phyloP scores from a whole-genome alignment of 257 asterid genomes.

The Solanum dulcamara region DNA sequence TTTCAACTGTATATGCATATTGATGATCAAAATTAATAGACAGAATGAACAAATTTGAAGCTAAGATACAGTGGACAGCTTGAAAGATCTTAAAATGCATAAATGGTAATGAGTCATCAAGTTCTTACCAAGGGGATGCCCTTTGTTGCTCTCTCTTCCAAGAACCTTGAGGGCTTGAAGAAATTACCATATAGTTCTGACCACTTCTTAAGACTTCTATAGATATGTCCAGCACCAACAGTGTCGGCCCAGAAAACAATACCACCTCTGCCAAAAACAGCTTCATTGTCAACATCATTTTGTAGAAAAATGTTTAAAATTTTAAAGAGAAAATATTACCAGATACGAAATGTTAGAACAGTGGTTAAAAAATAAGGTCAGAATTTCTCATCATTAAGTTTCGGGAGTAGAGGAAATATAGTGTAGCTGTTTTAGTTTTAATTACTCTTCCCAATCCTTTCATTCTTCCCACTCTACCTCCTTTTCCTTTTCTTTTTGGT shows the following conservation, averaged over 20 bases:
- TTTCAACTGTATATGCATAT: background rate
- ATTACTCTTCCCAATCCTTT: background rate
- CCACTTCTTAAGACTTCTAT: constrained; percentile 75
- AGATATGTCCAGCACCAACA: constrained; percentile 64
- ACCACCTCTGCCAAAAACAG: constrained; percentile 72
- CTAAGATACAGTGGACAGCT: background rate
- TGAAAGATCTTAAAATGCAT: background rate
- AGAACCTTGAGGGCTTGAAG: constrained; percentile 73
- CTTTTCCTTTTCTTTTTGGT: background rate
- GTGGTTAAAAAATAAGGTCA: background rate
- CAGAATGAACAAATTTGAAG: background rate
- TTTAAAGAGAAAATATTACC: background rate
- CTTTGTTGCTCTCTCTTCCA: constrained; percentile 81
- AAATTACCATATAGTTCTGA: constrained; percentile 55
- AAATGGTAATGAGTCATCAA: background rate
- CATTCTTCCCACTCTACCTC: background rate
- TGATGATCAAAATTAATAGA: background rate
- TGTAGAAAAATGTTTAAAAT: background rate
- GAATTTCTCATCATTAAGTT: background rate
- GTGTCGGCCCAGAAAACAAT: constrained; percentile 93
- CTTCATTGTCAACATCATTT: background rate
- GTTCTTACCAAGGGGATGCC: constrained; percentile 81
- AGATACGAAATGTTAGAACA: background rate
- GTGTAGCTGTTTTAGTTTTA: background rate
- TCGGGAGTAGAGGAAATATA: background rate